Conservation (phyloP, 495 filamentous ascomycete species). For the Aspergillus mulundensis region DNA sequence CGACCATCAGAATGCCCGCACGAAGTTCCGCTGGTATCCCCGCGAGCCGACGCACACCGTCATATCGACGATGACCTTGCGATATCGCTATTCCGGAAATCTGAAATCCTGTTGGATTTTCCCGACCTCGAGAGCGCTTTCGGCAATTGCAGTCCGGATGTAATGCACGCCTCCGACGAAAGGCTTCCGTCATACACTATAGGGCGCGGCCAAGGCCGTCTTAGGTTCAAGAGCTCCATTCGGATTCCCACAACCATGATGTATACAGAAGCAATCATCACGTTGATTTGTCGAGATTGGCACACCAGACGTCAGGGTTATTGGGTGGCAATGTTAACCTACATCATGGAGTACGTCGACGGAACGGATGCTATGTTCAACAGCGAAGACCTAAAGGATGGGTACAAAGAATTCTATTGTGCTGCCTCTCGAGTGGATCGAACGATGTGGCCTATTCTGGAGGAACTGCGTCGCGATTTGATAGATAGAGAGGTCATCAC, state of each 20-base stretch:
- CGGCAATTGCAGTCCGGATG: background rate
- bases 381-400: conserved; percentile 16
- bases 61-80: conserved; percentile 23
- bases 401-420: conserved; percentile 19
- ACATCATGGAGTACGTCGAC: conserved; percentile 26
- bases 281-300: conserved; percentile 24
- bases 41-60: conserved; percentile 13
- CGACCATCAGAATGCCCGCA: background rate
- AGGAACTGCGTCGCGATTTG: conserved; percentile 17
- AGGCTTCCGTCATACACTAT: conserved; percentile 18
- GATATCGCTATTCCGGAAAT: conserved; percentile 21
- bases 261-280: conserved; percentile 25
- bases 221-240: conserved; percentile 12
- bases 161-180: conserved; percentile 17
- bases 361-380: conserved; percentile 22
- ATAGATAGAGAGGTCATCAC: background rate
- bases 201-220: conserved; percentile 26
- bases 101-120: conserved; percentile 23
- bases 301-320: conserved; percentile 13
- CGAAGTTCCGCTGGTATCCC: conserved; percentile 8
- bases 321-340: conserved; percentile 26
- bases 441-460: conserved; percentile 19
- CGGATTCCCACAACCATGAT: conserved; percentile 20
- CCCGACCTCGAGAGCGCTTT: conserved; percentile 14
- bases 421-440: conserved; percentile 10